A percentile compares a stretch with the other conserved stretches of the same genome.
Evolutionary conservation across 331 rosid species (phyloP).

Genomic region (Arachis monticola): DNA sequence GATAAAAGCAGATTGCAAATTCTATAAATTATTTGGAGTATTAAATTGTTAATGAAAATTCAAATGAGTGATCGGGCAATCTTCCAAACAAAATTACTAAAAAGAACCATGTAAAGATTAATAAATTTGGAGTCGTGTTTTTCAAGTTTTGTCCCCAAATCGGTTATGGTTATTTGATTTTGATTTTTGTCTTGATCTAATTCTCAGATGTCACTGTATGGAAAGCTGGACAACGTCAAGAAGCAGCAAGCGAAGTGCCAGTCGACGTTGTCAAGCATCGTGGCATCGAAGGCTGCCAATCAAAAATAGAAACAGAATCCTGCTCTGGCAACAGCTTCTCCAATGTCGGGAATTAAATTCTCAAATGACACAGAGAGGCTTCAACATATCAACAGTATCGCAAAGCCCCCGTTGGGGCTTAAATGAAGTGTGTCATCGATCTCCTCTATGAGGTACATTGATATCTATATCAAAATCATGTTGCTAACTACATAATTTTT

Average conservation of each 20-base stretch:
- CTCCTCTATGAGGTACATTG: slow-evolving; percentile 70
- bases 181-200: background rate
- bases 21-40: no score
- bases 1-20: no score
- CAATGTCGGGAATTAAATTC: slow-evolving; percentile 72
- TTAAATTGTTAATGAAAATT: no score
- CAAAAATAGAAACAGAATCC: slow-evolving; percentile 37
- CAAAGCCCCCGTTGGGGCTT: slow-evolving; percentile 90
- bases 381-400: slow-evolving; percentile 87
- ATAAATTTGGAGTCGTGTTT: background rate
- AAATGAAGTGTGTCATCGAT: slow-evolving; percentile 93
- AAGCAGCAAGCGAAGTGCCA: slow-evolving; percentile 74
- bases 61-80: background rate
- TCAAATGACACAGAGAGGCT: slow-evolving; percentile 96
- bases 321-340: slow-evolving; percentile 45
- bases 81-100: background rate
- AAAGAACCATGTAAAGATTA: background rate
- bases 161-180: background rate
- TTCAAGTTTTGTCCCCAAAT: background rate
- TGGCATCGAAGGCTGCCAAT: slow-evolving; percentile 48
- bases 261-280: slow-evolving; percentile 62
- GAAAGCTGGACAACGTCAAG: slow-evolving; percentile 59
- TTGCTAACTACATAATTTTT: background rate
- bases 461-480: background rate
- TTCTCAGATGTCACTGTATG: slow-evolving; percentile 69